These are phyloP conservation scores for Blepharisma undulans DNA, from an alignment of 169 alveolate species.

Conservation along the genomic window DNA sequence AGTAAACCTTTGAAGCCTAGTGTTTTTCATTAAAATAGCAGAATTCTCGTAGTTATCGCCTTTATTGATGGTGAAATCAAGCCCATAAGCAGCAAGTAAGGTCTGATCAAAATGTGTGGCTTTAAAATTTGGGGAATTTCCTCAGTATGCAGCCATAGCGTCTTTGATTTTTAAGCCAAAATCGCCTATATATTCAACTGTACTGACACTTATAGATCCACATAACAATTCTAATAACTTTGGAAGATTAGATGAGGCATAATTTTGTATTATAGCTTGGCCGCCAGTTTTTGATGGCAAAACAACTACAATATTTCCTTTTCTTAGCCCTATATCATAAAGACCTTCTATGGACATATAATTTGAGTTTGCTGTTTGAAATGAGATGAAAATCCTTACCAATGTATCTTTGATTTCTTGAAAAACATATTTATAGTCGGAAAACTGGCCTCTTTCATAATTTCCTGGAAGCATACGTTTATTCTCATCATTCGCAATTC, in stretches of 20 bases:
- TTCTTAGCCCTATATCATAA: conserved; percentile 23
- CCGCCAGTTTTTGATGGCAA: background rate
- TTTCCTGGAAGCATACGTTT: background rate
- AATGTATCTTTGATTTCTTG: background rate
- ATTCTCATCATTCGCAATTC: background rate
- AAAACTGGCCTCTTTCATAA: conserved; percentile 1
- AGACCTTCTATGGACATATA: background rate
- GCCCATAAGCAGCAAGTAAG: background rate
- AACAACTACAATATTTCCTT: background rate
- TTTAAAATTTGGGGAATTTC: background rate
- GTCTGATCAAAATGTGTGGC: background rate
- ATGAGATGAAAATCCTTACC: background rate
- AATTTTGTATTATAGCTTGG: background rate
- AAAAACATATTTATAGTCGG: background rate
- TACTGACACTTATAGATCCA: background rate
- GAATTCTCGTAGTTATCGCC: background rate
- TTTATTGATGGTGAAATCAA: background rate
- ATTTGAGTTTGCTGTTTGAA: background rate
- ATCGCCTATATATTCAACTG: background rate
- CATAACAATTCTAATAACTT: background rate
- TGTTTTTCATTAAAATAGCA: background rate
- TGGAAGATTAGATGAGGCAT: background rate
- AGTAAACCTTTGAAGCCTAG: background rate
- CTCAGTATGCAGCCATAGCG: background rate
- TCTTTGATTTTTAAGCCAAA: background rate